Conservation (phyloP, 2,329 filamentous ascomycete genomes). For the Ciborinia camelliae region DNA sequence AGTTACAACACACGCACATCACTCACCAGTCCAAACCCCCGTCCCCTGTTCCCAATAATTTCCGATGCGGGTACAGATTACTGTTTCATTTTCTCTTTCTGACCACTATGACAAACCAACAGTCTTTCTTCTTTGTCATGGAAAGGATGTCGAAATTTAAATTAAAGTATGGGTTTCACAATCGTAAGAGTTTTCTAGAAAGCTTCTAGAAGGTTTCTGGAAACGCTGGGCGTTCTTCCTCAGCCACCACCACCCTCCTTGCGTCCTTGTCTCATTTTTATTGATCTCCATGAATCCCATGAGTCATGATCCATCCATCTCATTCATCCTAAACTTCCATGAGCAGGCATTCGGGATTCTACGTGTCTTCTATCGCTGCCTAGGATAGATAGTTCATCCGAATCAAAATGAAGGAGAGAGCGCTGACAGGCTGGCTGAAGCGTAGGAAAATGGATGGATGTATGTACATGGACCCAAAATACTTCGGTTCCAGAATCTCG, state of each 20-base stretch:
- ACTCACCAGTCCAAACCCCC: no score
- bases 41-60: neutral
- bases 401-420: neutral
- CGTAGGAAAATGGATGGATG: neutral
- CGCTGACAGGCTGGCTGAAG: neutral
- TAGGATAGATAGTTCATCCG: neutral
- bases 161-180: neutral
- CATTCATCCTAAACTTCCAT: neutral
- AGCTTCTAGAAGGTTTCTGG: neutral
- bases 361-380: neutral
- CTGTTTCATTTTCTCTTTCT: neutral
- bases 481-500: neutral
- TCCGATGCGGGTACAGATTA: neutral
- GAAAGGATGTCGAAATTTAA: neutral
- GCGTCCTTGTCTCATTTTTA: neutral
- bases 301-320: neutral
- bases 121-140: neutral
- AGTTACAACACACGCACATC: neutral
- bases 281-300: neutral
- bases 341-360: neutral
- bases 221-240: neutral
- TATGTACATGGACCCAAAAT: slow-evolving; percentile 2
- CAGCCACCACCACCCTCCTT: no score
- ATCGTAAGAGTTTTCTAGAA: neutral
- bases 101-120: no score